A percentile compares a stretch with the other conserved stretches of the same genome.
These are phyloP conservation scores for Zoysia pacifica DNA, from an alignment of 176 grass and related monocot species.

Conservation along the genomic window DNA sequence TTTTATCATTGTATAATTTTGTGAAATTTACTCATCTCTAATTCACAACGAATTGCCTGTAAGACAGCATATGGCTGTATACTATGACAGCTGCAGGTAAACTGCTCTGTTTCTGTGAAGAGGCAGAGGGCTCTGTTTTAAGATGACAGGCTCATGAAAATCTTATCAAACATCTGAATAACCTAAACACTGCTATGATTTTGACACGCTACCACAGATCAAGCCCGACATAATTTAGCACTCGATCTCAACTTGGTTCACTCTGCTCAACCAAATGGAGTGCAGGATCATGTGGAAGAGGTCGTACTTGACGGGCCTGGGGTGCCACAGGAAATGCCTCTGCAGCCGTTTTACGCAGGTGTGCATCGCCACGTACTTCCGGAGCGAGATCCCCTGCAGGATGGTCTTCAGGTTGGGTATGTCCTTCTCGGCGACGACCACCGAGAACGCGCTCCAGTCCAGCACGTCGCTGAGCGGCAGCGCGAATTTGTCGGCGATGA, in stretches of 20 bases:
- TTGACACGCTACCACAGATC: neutral
- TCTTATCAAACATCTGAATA: conserved; percentile 26
- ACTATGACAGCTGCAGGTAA: too few relatives aligned
- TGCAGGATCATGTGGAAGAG: conserved; percentile 92
- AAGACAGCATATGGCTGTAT: too few relatives aligned
- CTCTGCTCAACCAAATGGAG: conserved; percentile 80
- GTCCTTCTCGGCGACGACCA: conserved; percentile 81
- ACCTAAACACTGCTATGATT: conserved; percentile 26
- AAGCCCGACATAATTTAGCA: conserved; percentile 4
- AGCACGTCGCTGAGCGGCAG: conserved; percentile 75
- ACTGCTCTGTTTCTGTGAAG: too few relatives aligned
- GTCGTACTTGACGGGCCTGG: conserved; percentile 74
- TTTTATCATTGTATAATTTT: too few relatives aligned
- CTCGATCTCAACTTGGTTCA: conserved; percentile 58
- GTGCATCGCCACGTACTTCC: conserved; percentile 74
- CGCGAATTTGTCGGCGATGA: conserved; percentile 89
- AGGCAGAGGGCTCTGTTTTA: too few relatives aligned
- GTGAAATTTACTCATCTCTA: too few relatives aligned
- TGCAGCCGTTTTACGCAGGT: conserved; percentile 70
- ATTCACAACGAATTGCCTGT: too few relatives aligned
- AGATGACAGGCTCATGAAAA: too few relatives aligned
- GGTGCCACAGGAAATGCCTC: conserved; percentile 83
- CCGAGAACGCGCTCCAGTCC: conserved; percentile 71
- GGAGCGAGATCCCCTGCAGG: conserved; percentile 62
- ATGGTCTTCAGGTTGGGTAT: conserved; percentile 77